Percentiles rank a stretch among this genome's conserved stretches.
phyloP scores from a whole-genome alignment of 83 land plant genomes.

The Diphasiastrum complanatum region DNA sequence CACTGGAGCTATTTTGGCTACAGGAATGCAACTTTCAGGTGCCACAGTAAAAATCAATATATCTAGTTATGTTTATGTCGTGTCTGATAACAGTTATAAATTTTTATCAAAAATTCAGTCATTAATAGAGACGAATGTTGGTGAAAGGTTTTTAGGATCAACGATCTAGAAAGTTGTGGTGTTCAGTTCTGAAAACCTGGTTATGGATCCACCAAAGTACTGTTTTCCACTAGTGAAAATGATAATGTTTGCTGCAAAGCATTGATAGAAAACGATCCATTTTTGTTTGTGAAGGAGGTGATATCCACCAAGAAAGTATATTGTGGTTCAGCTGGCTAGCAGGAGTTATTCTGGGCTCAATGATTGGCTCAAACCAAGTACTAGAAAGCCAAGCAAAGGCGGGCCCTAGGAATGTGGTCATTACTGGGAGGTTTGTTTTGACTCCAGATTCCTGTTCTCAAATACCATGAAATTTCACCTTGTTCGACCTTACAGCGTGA shows the following conservation, averaged over 20 bases:
- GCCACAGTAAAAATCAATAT: not conserved
- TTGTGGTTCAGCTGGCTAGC: conserved; percentile 96
- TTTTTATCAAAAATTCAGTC: not conserved
- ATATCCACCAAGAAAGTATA: conserved; percentile 52
- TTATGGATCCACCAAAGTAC: conserved; percentile 1
- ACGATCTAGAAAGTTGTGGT: too few species aligned
- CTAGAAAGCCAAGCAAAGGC: conserved; percentile 68
- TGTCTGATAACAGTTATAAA: not conserved
- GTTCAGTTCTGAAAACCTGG: too few species aligned
- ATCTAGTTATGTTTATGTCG: not conserved
- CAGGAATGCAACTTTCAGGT: conserved; percentile 83
- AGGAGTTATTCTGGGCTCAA: conserved; percentile 76
- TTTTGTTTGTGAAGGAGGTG: conserved; percentile 68
- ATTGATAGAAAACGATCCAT: not conserved
- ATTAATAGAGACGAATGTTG: not conserved
- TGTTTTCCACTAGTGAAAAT: not conserved
- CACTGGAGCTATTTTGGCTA: conserved; percentile 78
- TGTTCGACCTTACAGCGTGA: not conserved
- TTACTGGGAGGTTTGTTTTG: conserved; percentile 91
- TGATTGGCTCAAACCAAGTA: conserved; percentile 87
- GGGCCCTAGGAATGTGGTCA: conserved; percentile 88
- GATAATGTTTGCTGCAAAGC: not conserved
- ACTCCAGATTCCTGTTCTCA: not conserved
- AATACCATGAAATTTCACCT: not conserved
- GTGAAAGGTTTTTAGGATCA: not conserved